phyloP scores from a whole-genome alignment of 208 protist genomes.

The Porcisia hertigi region DNA sequence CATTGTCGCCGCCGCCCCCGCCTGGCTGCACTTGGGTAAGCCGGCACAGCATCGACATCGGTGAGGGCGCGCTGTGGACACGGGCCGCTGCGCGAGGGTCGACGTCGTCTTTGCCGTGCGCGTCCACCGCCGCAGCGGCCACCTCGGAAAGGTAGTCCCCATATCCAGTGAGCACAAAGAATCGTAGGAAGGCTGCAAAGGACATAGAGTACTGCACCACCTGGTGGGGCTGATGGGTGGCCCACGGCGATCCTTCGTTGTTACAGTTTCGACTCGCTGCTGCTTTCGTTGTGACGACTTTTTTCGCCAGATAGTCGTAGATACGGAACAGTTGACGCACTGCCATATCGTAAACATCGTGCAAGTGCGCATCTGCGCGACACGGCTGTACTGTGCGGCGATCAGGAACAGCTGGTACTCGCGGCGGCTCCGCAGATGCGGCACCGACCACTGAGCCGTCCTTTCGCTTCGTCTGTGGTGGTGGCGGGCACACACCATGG shows the following conservation, averaged over 20 bases:
- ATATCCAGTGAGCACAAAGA: slow-evolving; percentile 30
- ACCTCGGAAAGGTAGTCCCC: slow-evolving; percentile 21
- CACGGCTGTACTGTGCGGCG: not conserved
- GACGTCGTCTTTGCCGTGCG: not conserved
- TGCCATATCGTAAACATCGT: slow-evolving; percentile 30
- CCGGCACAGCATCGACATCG: not conserved
- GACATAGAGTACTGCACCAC: slow-evolving; percentile 29
- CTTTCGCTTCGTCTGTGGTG: not conserved
- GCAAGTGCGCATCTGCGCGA: slow-evolving; percentile 5
- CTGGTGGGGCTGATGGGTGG: not conserved
- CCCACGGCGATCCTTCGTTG: not conserved
- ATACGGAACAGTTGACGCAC: slow-evolving; percentile 28
- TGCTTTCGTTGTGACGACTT: slow-evolving; percentile 8
- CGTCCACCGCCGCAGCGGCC: not conserved
- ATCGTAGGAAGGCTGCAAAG: slow-evolving; percentile 27
- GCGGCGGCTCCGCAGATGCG: not conserved
- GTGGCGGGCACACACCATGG: not conserved
- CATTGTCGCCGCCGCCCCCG: not conserved
- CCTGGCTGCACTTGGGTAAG: slow-evolving; percentile 20
- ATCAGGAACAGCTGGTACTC: not conserved
- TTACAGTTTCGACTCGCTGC: not conserved
- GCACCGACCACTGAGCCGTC: not conserved
- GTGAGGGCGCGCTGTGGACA: not conserved
- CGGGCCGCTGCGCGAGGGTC: not conserved
- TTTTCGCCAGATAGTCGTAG: slow-evolving; percentile 29